Evolutionary conservation across 192 early-diverging fungal genomes (phyloP).

Genomic region (Chytriomyces confervae): DNA sequence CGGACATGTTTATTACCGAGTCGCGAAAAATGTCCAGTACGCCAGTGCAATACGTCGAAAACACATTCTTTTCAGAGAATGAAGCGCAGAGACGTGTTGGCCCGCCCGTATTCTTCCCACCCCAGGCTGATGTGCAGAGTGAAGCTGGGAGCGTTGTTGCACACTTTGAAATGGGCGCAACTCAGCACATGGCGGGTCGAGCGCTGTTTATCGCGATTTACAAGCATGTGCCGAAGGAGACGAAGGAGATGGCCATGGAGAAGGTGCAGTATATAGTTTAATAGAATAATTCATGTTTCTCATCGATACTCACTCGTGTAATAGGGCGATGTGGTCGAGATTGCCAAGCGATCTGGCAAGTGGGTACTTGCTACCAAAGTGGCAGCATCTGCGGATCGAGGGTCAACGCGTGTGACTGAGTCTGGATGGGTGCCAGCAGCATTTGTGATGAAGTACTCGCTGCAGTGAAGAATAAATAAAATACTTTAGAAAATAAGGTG

Average conservation of each 20-base stretch:
- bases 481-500: too few species aligned
- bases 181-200: background rate
- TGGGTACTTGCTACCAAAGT: conserved; percentile 56
- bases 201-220: conserved; percentile 50
- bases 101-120: conserved; percentile 52
- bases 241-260: conserved; percentile 50
- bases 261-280: conserved; percentile 39
- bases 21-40: background rate
- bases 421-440: conserved; percentile 55
- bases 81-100: conserved; percentile 28
- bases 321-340: conserved; percentile 50
- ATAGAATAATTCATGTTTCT: background rate
- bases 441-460: conserved; percentile 47
- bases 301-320: background rate
- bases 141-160: conserved; percentile 52
- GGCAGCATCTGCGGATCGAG: background rate
- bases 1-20: conserved; percentile 24
- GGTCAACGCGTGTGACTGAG: conserved; percentile 3
- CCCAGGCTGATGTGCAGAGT: conserved; percentile 47
- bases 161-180: background rate
- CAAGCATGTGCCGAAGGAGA: conserved; percentile 43
- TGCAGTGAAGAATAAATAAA: background rate
- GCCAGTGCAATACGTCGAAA: conserved; percentile 20
- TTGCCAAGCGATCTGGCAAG: conserved; percentile 51
- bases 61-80: conserved; percentile 16